A percentile compares a stretch with the other conserved stretches of the same genome.
Evolutionary conservation across 2,329 filamentous ascomycete species (phyloP).

Genomic region (Epichloe baconii): DNA sequence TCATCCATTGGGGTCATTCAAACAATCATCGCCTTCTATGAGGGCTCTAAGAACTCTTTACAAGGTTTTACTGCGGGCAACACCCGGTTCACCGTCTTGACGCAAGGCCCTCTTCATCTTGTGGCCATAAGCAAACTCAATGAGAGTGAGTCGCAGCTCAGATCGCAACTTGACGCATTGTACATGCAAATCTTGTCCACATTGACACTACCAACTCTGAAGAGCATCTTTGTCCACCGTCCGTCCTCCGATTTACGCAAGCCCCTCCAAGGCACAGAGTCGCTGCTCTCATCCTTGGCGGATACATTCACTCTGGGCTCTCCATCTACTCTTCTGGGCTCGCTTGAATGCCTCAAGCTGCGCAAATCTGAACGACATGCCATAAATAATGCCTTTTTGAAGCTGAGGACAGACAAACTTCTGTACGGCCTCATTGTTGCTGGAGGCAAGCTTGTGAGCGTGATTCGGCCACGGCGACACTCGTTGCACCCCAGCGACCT

Average conservation of each 20-base stretch:
- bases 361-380: conserved; percentile 73
- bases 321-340: conserved; percentile 73
- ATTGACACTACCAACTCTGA: conserved; percentile 74
- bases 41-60: conserved; percentile 64
- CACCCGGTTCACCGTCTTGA: conserved; percentile 73
- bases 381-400: conserved; percentile 81
- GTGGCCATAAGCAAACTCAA: conserved; percentile 83
- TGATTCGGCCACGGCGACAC: conserved; percentile 86
- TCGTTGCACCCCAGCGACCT: conserved; percentile 91
- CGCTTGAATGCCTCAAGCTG: conserved; percentile 84
- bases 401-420: conserved; percentile 60
- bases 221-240: conserved; percentile 74
- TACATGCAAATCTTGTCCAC: conserved; percentile 99
- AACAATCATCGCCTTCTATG: conserved; percentile 95
- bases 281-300: conserved; percentile 77
- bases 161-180: conserved; percentile 77
- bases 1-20: conserved; percentile 91
- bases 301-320: conserved; percentile 93
- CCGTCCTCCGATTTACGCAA: conserved; percentile 89
- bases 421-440: conserved; percentile 91
- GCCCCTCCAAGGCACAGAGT: conserved; percentile 83
- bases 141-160: conserved; percentile 84
- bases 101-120: conserved; percentile 78
- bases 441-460: conserved; percentile 83
- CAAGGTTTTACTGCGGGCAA: conserved; percentile 77